phyloP scores from a whole-genome alignment of 805 yeast species.

The Millerozyma miso region DNA sequence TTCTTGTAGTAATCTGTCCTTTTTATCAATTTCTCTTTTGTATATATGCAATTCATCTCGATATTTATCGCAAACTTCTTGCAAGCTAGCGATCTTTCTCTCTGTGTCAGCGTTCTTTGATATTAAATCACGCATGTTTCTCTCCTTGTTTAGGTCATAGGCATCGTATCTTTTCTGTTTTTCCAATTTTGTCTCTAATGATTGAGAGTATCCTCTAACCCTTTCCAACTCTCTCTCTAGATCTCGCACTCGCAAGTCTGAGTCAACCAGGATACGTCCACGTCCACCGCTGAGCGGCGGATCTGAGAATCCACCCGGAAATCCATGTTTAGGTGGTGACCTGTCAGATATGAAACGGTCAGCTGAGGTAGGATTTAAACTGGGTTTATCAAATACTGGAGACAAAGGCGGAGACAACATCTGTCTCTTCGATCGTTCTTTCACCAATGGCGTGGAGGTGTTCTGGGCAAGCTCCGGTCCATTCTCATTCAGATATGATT shows the following conservation, averaged over 20 bases:
- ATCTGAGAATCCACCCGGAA: not conserved
- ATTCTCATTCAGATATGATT: not conserved
- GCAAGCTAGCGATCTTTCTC: constrained; percentile 13
- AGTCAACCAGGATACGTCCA: not conserved
- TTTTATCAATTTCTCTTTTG: constrained; percentile 10
- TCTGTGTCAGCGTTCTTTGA: constrained; percentile 15
- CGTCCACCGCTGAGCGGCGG: not conserved
- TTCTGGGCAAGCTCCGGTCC: not conserved
- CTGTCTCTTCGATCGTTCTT: not conserved
- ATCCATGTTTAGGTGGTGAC: not conserved
- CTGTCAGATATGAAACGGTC: constrained; percentile 5
- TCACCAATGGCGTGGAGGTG: constrained; percentile 3
- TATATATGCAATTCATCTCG: constrained; percentile 11
- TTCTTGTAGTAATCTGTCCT: constrained; percentile 18
- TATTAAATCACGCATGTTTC: constrained; percentile 10
- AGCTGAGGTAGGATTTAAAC: not conserved
- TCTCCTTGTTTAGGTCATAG: not conserved
- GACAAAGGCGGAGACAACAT: constrained; percentile 6
- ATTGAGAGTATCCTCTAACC: constrained; percentile 13
- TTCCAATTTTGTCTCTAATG: constrained; percentile 13
- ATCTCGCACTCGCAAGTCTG: constrained; percentile 8
- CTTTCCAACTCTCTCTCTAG: constrained; percentile 14
- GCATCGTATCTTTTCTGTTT: not conserved
- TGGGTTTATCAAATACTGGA: constrained; percentile 1
- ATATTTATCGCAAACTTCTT: constrained; percentile 15